Conservation (phyloP, 345 rosid species). For the Camelina hispida region DNA sequence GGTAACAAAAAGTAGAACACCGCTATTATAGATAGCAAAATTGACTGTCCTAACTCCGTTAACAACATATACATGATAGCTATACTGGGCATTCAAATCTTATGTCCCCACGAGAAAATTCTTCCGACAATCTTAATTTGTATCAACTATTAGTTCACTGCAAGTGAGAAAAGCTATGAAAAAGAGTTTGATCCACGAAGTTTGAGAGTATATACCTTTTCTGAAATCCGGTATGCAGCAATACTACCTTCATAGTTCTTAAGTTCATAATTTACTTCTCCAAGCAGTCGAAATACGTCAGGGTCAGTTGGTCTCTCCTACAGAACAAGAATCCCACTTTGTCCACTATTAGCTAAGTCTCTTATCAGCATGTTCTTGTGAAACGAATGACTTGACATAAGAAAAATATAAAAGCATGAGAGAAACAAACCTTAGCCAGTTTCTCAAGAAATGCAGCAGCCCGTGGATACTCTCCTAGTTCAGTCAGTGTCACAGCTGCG, state of each 20-base stretch:
- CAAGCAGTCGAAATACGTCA: slow-evolving; percentile 86
- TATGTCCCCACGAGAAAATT: not conserved
- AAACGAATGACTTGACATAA: slow-evolving; percentile 30
- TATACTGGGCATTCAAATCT: slow-evolving; percentile 11
- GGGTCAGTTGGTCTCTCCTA: slow-evolving; percentile 85
- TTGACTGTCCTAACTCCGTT: not conserved
- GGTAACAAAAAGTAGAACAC: slow-evolving; percentile 12
- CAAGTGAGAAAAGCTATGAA: not conserved
- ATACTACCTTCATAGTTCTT: slow-evolving; percentile 89
- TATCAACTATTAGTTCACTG: not conserved
- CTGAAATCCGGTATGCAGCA: slow-evolving; percentile 73
- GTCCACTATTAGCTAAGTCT: slow-evolving; percentile 32
- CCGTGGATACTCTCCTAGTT: slow-evolving; percentile 77
- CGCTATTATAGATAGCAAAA: not conserved
- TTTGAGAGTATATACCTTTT: slow-evolving; percentile 51
- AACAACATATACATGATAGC: slow-evolving; percentile 3
- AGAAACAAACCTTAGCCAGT: slow-evolving; percentile 69
- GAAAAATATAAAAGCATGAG: not conserved
- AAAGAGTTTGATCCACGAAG: not conserved
- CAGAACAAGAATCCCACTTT: slow-evolving; percentile 41
- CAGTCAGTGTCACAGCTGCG: slow-evolving; percentile 81
- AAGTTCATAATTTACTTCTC: slow-evolving; percentile 88
- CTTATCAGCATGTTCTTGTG: slow-evolving; percentile 19
- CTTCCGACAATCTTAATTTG: not conserved
- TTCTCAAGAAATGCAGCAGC: slow-evolving; percentile 77